Evolutionary conservation across 2,329 filamentous ascomycete genomes (phyloP).

Genomic region (Trichocomaceae sp.): DNA sequence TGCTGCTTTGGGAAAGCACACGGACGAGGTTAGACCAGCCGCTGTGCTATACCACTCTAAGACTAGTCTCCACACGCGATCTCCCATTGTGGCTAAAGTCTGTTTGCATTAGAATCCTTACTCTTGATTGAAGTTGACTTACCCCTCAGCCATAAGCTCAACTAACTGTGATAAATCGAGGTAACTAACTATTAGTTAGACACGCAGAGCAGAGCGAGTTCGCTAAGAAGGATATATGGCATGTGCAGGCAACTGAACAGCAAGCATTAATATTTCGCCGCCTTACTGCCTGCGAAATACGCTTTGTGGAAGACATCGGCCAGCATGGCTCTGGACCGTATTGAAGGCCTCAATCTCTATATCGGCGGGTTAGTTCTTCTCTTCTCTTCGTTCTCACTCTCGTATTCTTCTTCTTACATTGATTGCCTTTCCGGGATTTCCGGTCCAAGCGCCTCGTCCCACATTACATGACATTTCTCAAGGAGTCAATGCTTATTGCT

Average conservation of each 20-base stretch:
- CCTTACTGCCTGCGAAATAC: background rate
- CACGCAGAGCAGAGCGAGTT: background rate
- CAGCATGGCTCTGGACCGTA: constrained; percentile 51
- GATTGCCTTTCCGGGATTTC: background rate
- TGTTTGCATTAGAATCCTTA: background rate
- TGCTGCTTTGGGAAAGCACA: constrained; percentile 3
- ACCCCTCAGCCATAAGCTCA: background rate
- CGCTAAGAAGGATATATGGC: background rate
- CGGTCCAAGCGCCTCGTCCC: constrained; percentile 3
- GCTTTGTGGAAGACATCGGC: background rate
- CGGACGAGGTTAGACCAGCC: constrained; percentile 2
- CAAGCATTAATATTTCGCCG: background rate
- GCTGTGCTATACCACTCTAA: background rate
- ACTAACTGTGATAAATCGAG: no score
- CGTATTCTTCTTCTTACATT: background rate
- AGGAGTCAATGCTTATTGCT: background rate
- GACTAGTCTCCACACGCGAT: constrained; percentile 18
- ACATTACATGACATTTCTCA: background rate
- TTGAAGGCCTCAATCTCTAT: constrained; percentile 66
- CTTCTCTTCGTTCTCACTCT: background rate
- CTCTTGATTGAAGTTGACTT: background rate
- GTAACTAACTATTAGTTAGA: background rate
- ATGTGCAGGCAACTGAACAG: background rate
- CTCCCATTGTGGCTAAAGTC: constrained; percentile 6
- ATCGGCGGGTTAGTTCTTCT: constrained; percentile 61